A percentile compares a stretch with the other conserved stretches of the same genome.
Evolutionary conservation across 1,284 basidiomycete genomes (phyloP).

Genomic region (Pseudozyma flocculosa): DNA sequence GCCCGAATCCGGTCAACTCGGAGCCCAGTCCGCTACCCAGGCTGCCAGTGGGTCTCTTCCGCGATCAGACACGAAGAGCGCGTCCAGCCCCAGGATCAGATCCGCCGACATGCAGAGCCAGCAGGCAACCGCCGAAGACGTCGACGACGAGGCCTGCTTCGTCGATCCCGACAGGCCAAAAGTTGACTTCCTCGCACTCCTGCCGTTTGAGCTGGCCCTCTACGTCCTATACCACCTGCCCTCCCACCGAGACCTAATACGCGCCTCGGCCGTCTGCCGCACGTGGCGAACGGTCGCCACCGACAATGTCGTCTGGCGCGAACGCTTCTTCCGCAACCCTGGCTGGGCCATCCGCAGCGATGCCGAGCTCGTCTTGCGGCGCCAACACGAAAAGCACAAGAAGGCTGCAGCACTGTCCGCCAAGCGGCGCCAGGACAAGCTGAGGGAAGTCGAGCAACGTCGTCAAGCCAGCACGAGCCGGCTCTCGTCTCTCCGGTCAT

Average conservation of each 20-base stretch:
- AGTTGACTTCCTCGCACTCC: conserved; percentile 28
- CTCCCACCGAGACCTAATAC: conserved; percentile 18
- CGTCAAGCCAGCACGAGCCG: conserved; percentile 5
- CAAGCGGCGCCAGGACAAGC: too few species aligned
- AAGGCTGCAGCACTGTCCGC: neutral
- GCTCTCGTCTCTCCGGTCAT: conserved; percentile 19
- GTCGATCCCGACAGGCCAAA: conserved; percentile 7
- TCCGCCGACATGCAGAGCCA: conserved; percentile 7
- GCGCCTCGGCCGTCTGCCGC: conserved; percentile 15
- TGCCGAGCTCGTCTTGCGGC: conserved; percentile 27
- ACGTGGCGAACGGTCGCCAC: conserved; percentile 24
- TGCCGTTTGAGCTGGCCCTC: conserved; percentile 37
- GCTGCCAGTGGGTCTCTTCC: conserved; percentile 11
- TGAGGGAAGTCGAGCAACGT: neutral
- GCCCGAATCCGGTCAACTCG: too few species aligned
- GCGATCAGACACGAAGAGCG: neutral
- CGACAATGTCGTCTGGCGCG: conserved; percentile 32
- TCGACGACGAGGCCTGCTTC: conserved; percentile 13
- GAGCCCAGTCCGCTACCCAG: conserved; percentile 4
- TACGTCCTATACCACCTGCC: conserved; percentile 24
- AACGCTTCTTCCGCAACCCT: conserved; percentile 22
- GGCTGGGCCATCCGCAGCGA: conserved; percentile 40
- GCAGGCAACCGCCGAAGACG: neutral
- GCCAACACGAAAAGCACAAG: conserved; percentile 17
- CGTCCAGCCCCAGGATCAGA: conserved; percentile 2